phyloP scores from a whole-genome alignment of 352 stramenopile species.

The Globisporangium paroecandrum region DNA sequence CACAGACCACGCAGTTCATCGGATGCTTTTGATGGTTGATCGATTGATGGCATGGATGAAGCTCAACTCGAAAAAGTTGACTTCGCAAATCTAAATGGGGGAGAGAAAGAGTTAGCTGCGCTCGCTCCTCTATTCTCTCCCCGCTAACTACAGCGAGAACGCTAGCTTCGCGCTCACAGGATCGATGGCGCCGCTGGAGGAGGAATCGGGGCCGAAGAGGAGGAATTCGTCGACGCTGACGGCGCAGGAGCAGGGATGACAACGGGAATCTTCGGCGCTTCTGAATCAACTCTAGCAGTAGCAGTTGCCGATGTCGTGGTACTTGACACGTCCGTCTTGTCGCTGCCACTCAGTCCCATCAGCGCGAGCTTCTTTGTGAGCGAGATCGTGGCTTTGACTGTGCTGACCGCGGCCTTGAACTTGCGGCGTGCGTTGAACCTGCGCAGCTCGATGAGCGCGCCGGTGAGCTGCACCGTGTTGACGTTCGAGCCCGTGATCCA shows the following conservation, averaged over 20 bases:
- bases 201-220: neutral
- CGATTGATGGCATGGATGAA: slow-evolving; percentile 1
- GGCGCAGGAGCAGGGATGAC: neutral
- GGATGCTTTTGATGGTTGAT: slow-evolving; percentile 1
- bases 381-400: slow-evolving; percentile 80
- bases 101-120: neutral
- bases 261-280: neutral
- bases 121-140: neutral
- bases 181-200: slow-evolving; percentile 10
- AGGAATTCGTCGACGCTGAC: neutral
- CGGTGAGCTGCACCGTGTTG: slow-evolving; percentile 76
- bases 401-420: slow-evolving; percentile 92
- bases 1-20: neutral
- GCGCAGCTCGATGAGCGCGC: slow-evolving; percentile 85
- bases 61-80: neutral
- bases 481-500: slow-evolving; percentile 84
- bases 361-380: slow-evolving; percentile 66
- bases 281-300: neutral
- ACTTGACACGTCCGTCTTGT: neutral
- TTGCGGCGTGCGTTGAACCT: slow-evolving; percentile 93
- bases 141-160: slow-evolving; percentile 2
- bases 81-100: slow-evolving; percentile 2
- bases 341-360: slow-evolving; percentile 7
- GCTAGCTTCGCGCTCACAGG: slow-evolving; percentile 10
- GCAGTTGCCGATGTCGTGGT: neutral